Conservation (phyloP, 208 protist genomes). For the Crithidia expoeki region DNA sequence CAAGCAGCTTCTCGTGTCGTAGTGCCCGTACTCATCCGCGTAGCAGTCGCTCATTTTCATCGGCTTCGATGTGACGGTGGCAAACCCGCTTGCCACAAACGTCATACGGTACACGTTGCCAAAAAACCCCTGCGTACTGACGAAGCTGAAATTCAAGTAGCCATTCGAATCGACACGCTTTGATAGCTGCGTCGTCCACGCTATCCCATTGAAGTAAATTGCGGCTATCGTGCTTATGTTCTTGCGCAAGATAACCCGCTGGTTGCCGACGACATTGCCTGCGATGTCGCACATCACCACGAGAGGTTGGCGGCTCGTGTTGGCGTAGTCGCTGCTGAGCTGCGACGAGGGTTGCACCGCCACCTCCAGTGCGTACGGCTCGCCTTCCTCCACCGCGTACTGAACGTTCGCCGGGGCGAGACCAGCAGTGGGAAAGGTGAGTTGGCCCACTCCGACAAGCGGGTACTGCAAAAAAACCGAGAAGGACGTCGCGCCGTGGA, state of each 20-base stretch:
- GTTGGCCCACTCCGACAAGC: slow-evolving; percentile 35
- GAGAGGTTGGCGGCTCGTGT: slow-evolving; percentile 32
- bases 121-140: slow-evolving; percentile 31
- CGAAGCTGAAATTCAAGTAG: slow-evolving; percentile 33
- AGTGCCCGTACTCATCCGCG: slow-evolving; percentile 39
- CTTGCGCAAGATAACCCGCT: neutral
- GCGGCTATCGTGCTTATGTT: neutral
- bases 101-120: slow-evolving; percentile 28
- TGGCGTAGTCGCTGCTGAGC: slow-evolving; percentile 25
- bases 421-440: slow-evolving; percentile 28
- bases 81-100: slow-evolving; percentile 28
- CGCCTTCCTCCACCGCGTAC: slow-evolving; percentile 44
- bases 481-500: slow-evolving; percentile 35
- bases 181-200: slow-evolving; percentile 1
- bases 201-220: slow-evolving; percentile 28
- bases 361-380: slow-evolving; percentile 27
- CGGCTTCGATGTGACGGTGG: slow-evolving; percentile 21
- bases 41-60: slow-evolving; percentile 30
- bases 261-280: slow-evolving; percentile 37
- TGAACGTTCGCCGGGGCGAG: slow-evolving; percentile 7
- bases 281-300: slow-evolving; percentile 39
- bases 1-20: slow-evolving; percentile 35
- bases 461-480: slow-evolving; percentile 44
- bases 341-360: slow-evolving; percentile 32
- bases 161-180: slow-evolving; percentile 1